Conservation (phyloP, 2,329 filamentous ascomycete genomes). For the Fusarium falciforme region DNA sequence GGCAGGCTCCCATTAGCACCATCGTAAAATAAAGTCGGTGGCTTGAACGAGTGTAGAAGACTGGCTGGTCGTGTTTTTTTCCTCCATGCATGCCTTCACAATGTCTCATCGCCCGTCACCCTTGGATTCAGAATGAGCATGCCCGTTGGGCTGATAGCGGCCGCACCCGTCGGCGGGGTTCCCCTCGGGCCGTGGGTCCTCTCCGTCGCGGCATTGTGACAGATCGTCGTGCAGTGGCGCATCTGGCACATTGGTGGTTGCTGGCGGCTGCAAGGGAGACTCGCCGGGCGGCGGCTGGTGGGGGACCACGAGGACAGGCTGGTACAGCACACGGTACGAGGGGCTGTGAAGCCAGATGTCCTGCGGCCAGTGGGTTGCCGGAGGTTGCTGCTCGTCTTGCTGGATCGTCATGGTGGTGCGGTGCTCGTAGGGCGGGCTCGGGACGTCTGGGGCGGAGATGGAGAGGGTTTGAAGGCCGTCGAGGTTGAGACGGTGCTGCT, state of each 20-base stretch:
- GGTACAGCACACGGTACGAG: constrained; percentile 21
- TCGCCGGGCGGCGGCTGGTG: background rate
- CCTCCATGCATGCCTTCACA: background rate
- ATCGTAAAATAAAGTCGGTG: background rate
- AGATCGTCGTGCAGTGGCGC: background rate
- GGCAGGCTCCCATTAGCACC: background rate
- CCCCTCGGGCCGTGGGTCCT: background rate
- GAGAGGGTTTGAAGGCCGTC: background rate
- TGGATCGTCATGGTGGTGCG: constrained; percentile 11
- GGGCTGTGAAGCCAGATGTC: constrained; percentile 34
- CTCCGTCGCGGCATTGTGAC: background rate
- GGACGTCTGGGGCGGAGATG: background rate
- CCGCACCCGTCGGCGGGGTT: background rate
- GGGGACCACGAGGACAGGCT: constrained; percentile 17
- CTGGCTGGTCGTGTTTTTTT: background rate
- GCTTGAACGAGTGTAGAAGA: background rate
- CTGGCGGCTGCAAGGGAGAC: constrained; percentile 4
- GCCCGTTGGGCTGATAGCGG: background rate
- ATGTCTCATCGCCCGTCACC: background rate
- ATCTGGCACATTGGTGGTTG: background rate
- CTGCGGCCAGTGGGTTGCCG: constrained; percentile 8
- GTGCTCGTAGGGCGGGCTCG: background rate
- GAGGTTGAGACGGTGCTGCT: background rate
- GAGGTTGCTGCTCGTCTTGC: background rate
- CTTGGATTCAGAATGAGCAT: background rate